Conservation (phyloP, 352 stramenopile genomes). For the Phytophthora hybrid region DNA sequence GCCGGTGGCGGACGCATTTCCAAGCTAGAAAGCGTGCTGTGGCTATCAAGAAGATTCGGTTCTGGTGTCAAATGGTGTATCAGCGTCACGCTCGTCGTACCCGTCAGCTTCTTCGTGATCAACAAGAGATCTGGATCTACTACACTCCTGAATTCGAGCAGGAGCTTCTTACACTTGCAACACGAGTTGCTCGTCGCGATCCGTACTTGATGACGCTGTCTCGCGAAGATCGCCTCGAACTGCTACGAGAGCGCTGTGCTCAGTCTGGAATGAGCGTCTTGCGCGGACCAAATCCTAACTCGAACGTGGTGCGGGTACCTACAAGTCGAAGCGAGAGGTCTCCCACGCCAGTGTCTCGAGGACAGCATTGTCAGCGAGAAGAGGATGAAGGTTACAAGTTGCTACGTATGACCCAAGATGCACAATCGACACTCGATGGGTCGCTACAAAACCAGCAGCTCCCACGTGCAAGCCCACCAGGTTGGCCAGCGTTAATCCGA, state of each 20-base stretch:
- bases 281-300: conserved; percentile 49
- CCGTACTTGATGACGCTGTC: conserved; percentile 72
- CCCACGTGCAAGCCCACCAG: not conserved
- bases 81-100: conserved; percentile 67
- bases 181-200: conserved; percentile 60
- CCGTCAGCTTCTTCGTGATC: conserved; percentile 55
- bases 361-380: conserved; percentile 17
- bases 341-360: conserved; percentile 3
- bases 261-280: conserved; percentile 69
- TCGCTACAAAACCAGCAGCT: not conserved
- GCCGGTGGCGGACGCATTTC: conserved; percentile 62
- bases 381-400: conserved; percentile 35
- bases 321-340: conserved; percentile 17
- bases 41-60: conserved; percentile 79
- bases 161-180: conserved; percentile 64
- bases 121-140: conserved; percentile 82
- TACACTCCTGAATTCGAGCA: conserved; percentile 66
- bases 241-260: conserved; percentile 58
- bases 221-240: conserved; percentile 46
- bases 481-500: conserved; percentile 54
- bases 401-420: conserved; percentile 27
- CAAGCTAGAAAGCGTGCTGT: conserved; percentile 67
- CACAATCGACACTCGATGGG: conserved; percentile 29
- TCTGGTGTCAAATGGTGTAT: conserved; percentile 82
- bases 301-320: conserved; percentile 31